Conservation (phyloP, 257 asterid genomes). For the Penstemon davidsonii region DNA sequence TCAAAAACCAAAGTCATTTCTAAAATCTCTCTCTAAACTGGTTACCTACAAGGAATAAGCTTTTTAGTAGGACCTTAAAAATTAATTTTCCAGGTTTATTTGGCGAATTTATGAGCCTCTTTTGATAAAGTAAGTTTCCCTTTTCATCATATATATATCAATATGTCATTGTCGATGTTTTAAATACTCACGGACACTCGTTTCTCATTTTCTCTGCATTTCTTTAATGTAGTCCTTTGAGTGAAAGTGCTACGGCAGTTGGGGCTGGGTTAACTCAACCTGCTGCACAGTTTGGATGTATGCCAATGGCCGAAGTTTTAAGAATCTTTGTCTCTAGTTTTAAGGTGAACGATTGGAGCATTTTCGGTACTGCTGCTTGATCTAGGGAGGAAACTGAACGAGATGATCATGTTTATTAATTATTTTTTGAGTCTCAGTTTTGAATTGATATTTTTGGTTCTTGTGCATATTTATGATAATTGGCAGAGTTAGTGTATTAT, state of each 20-base stretch:
- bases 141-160: neutral
- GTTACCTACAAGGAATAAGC: neutral
- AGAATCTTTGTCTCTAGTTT: conserved; percentile 65
- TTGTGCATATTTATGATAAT: too few species aligned
- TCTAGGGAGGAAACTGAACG: too few species aligned
- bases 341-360: conserved; percentile 80
- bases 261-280: conserved; percentile 79
- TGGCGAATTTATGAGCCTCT: conserved; percentile 89
- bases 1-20: too few species aligned
- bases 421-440: too few species aligned
- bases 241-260: conserved; percentile 72
- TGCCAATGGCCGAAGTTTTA: conserved; percentile 82
- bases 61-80: conserved; percentile 2
- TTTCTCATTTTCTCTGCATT: conserved; percentile 12
- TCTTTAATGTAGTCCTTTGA: conserved; percentile 61
- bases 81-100: conserved; percentile 60
- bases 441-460: too few species aligned
- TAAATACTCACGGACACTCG: neutral
- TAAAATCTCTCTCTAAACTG: too few species aligned
- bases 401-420: too few species aligned
- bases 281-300: conserved; percentile 61
- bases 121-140: conserved; percentile 64
- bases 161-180: neutral
- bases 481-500: too few species aligned
- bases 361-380: conserved; percentile 44